A percentile compares a stretch with the other conserved stretches of the same genome.
Conservation (phyloP, 768 basidiomycete species). For the Lactifluus pinguis region DNA sequence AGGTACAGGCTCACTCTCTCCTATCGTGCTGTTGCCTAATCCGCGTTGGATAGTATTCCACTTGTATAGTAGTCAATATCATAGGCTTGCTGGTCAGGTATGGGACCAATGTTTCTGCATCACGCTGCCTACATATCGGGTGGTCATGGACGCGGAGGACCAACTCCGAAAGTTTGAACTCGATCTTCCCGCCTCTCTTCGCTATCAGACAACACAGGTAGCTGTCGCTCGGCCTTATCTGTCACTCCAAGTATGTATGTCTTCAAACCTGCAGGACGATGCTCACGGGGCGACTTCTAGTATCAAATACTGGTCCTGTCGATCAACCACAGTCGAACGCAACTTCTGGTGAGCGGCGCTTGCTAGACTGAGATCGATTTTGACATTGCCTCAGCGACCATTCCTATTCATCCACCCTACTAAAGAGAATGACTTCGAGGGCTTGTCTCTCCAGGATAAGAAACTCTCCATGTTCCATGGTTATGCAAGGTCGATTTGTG, state of each 20-base stretch:
- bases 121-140: constrained; percentile 19
- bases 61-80: constrained; percentile 10
- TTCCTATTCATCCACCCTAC: constrained; percentile 18
- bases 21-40: background rate
- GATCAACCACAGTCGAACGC: constrained; percentile 6
- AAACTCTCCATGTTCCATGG: constrained; percentile 12
- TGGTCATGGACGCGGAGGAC: constrained; percentile 19
- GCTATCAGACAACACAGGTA: constrained; percentile 16
- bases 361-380: background rate
- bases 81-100: constrained; percentile 13
- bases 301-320: constrained; percentile 12
- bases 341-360: constrained; percentile 13
- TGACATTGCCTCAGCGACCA: constrained; percentile 11
- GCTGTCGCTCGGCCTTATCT: constrained; percentile 18
- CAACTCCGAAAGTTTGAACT: constrained; percentile 20
- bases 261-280: background rate
- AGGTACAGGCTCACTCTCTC: background rate
- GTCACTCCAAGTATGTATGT: constrained; percentile 12
- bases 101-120: constrained; percentile 22
- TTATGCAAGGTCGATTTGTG: constrained; percentile 15
- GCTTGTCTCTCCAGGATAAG: constrained; percentile 7
- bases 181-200: constrained; percentile 18
- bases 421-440: constrained; percentile 9
- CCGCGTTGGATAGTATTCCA: constrained; percentile 12
- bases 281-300: constrained; percentile 4